Evolutionary conservation across 176 grass and related monocot species (phyloP).

Genomic region (Zea luxurians): DNA sequence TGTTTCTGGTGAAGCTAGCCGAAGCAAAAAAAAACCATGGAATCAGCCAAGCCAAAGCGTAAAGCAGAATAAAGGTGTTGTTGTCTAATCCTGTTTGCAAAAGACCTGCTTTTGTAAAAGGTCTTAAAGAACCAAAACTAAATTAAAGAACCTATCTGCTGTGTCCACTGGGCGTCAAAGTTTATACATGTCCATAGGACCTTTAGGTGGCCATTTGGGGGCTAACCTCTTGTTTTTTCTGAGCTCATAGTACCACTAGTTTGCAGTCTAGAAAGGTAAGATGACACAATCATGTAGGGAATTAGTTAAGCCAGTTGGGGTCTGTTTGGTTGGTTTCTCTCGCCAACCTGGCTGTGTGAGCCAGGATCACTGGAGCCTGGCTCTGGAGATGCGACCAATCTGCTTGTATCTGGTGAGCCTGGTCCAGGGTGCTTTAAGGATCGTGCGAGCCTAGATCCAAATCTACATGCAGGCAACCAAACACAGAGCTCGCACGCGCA

Average conservation of each 20-base stretch:
- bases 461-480: no score
- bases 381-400: no score
- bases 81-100: conserved; percentile 10
- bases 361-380: no score
- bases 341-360: no score
- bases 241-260: not conserved
- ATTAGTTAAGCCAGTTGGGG: not conserved
- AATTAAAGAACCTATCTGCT: conserved; percentile 3
- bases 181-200: not conserved
- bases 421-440: no score
- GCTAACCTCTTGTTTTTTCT: not conserved
- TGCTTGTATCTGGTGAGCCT: no score
- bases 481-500: no score
- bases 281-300: conserved; percentile 22
- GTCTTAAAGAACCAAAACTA: conserved; percentile 27
- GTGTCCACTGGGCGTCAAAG: no score
- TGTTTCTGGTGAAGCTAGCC: conserved; percentile 17
- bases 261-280: not conserved
- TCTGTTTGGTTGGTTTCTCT: no score
- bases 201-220: conserved; percentile 9
- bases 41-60: conserved; percentile 5
- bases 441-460: no score
- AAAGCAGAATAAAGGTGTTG: conserved; percentile 8
- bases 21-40: not conserved
- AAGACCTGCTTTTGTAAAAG: conserved; percentile 30